Conservation (phyloP, 768 basidiomycete species). For the Phanerodontia chrysosporium region DNA sequence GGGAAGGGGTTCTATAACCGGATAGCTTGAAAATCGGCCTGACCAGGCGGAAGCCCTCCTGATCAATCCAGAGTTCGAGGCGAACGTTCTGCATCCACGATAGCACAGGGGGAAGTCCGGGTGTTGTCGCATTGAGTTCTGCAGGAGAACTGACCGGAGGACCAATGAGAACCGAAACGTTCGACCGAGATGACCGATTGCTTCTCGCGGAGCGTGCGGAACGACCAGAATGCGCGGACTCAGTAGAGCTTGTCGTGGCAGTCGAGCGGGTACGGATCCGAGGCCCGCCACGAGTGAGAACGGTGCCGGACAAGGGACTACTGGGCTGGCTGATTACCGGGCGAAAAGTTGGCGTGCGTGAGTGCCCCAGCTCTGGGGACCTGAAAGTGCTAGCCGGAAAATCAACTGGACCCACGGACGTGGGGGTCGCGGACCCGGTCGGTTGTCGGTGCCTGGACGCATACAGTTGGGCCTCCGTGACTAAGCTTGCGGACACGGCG, state of each 20-base stretch:
- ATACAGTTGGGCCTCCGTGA: conserved; percentile 8
- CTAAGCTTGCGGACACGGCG: not conserved
- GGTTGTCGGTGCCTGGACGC: conserved; percentile 8
- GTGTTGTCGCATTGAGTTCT: not conserved
- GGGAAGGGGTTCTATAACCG: conserved; percentile 32
- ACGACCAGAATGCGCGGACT: conserved; percentile 10
- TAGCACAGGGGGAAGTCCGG: conserved; percentile 33
- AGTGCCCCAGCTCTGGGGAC: not conserved
- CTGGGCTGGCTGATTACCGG: not conserved
- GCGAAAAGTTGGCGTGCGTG: not conserved
- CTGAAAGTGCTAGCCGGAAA: not conserved
- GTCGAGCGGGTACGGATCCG: conserved; percentile 3
- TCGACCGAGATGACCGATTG: conserved; percentile 4
- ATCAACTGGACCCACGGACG: not conserved
- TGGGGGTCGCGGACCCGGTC: not conserved
- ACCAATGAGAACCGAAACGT: conserved; percentile 1
- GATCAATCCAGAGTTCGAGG: conserved; percentile 73
- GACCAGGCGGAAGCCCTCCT: conserved; percentile 74
- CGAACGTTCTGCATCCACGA: conserved; percentile 50
- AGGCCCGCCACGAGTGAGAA: conserved; percentile 1
- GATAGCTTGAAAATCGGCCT: conserved; percentile 54
- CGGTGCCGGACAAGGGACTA: not conserved
- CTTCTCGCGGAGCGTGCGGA: conserved; percentile 8
- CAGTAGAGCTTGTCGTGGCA: conserved; percentile 8
- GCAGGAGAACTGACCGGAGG: not conserved